phyloP scores from a whole-genome alignment of 2,329 filamentous ascomycete species.

The Graphilbum ipis-grandicollis region DNA sequence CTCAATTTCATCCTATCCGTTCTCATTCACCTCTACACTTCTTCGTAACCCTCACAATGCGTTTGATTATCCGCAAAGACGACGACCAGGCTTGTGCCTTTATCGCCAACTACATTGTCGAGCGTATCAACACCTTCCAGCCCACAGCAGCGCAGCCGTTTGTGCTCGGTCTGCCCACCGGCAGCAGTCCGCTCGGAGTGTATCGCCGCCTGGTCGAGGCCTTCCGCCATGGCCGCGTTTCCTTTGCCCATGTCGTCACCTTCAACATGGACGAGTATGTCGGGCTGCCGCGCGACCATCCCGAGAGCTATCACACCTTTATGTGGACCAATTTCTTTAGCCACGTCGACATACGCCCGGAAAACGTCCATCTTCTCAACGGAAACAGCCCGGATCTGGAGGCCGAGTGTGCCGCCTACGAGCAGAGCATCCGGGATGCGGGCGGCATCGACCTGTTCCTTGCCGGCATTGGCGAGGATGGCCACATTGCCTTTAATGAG shows the following conservation, averaged over 20 bases:
- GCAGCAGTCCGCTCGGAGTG: constrained; percentile 51
- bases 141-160: constrained; percentile 49
- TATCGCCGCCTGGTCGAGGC: constrained; percentile 50
- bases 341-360: constrained; percentile 51
- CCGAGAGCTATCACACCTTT: constrained; percentile 64
- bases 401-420: constrained; percentile 55
- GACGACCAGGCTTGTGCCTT: constrained; percentile 44
- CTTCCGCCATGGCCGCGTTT: constrained; percentile 35
- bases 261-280: constrained; percentile 61
- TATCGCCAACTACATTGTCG: constrained; percentile 57
- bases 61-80: constrained; percentile 55
- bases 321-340: constrained; percentile 75
- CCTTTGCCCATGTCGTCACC: constrained; percentile 51
- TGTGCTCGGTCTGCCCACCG: constrained; percentile 56
- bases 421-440: constrained; percentile 47
- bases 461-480: constrained; percentile 60
- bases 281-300: constrained; percentile 53
- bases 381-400: constrained; percentile 54
- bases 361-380: constrained; percentile 55
- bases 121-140: constrained; percentile 50
- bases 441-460: constrained; percentile 66
- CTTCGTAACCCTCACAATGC: constrained; percentile 29
- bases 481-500: constrained; percentile 72
- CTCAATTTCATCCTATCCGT: not conserved
- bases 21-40: not conserved